Evolutionary conservation across 176 grass and related monocot genomes (phyloP).

Genomic region (Tillandsia fasciculata): DNA sequence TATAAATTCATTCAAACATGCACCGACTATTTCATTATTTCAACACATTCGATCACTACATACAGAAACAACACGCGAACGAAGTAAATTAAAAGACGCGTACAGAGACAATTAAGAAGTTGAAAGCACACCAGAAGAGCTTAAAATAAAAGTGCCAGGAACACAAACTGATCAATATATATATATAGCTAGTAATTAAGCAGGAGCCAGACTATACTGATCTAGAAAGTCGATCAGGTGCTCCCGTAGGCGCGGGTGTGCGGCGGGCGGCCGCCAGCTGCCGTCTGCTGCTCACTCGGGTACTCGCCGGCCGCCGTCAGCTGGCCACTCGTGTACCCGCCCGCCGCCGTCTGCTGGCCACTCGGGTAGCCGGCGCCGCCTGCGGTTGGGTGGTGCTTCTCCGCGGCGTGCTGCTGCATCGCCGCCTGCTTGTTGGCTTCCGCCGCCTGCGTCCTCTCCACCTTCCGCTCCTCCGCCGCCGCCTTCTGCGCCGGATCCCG

Average conservation of each 20-base stretch:
- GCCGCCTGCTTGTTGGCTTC: conserved; percentile 38
- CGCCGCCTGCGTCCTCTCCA: conserved; percentile 33
- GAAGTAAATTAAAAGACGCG: no score
- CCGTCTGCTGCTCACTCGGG: background rate
- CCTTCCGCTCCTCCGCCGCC: conserved; percentile 37
- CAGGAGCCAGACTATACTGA: background rate
- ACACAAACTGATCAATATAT: no score
- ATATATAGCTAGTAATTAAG: no score
- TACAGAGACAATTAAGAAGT: no score
- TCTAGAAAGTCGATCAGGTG: background rate
- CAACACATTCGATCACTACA: no score
- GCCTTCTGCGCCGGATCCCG: conserved; percentile 43
- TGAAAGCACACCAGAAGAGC: no score
- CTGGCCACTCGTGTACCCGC: background rate
- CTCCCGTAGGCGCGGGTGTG: background rate
- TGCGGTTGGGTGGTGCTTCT: background rate
- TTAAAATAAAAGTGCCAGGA: no score
- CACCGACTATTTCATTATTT: no score
- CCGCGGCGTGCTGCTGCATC: conserved; percentile 24
- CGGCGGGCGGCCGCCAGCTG: background rate
- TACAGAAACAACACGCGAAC: no score
- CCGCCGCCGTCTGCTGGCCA: background rate
- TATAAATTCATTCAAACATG: no score
- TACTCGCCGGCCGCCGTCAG: background rate
- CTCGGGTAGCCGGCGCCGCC: background rate